Conservation (phyloP, 257 asterid species). For the Nicotiana knightiana region DNA sequence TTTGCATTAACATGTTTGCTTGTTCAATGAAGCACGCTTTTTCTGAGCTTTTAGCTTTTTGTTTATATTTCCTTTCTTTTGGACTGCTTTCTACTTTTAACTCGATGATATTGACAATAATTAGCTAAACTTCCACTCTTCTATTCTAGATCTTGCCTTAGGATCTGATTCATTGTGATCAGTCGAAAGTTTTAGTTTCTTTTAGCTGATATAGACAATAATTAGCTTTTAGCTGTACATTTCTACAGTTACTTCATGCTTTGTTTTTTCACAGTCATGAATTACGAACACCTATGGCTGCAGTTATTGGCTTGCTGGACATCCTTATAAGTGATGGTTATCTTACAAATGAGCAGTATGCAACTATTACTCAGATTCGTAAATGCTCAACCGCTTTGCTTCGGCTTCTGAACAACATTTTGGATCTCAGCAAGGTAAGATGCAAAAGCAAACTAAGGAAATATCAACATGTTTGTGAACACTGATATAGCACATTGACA, state of each 20-base stretch:
- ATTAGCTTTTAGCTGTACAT: background rate
- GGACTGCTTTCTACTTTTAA: background rate
- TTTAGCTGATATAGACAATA: too few relatives aligned
- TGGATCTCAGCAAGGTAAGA: conserved; percentile 90
- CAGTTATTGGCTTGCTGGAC: conserved; percentile 90
- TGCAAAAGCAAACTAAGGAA: background rate
- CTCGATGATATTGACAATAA: background rate
- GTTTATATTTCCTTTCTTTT: background rate
- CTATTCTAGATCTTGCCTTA: background rate
- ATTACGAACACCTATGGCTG: conserved; percentile 97
- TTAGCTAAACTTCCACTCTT: background rate
- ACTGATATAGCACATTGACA: background rate
- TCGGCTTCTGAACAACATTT: conserved; percentile 80
- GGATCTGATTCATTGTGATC: background rate
- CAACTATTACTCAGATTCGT: conserved; percentile 81
- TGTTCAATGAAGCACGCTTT: background rate
- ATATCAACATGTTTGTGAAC: background rate
- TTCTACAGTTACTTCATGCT: background rate
- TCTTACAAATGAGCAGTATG: conserved; percentile 70
- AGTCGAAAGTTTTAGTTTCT: background rate
- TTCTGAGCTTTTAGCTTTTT: background rate
- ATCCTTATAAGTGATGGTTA: conserved; percentile 75
- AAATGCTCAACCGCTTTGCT: conserved; percentile 87
- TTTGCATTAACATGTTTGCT: background rate
- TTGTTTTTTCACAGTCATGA: conserved; percentile 57